Base-by-base conservation (phyloP, 768 basidiomycete genomes). In the Sporobolomyces phaffii region DNA sequence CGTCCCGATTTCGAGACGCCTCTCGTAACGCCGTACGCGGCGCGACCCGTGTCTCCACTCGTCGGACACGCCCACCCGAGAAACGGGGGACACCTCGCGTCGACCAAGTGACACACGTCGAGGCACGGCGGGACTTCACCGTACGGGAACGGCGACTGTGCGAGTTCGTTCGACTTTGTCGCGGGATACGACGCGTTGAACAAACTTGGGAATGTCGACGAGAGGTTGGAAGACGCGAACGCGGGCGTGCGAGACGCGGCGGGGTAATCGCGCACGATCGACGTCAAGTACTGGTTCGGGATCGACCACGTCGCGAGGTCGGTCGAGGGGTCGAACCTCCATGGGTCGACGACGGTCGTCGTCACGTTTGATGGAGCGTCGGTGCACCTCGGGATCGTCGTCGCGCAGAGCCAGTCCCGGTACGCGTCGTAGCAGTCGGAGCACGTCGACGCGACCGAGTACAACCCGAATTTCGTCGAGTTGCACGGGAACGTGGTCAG, bases 401-500 rank as follows among this genome's bases (percentile, higher is more conserved):
- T 78, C 26, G 84, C 76, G 77, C 91, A 93, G 38, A 88, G 82
- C 89, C 89, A 93, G 38, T 79, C 80, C 38, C 87, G 82, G 76
- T 92, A 93, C 28, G 84, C 84, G 26, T 77, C 77, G 68, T 86
- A 83, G 73, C 90, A 92, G 75, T 88, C 86, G 18, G 83, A 81
- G 74, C 91, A 93, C 5, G 84, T 83, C 31, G 88, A 84, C 26
- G 91, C 77, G 0, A 87, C 87, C 9, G 88, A 90, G 78, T 90
- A 93, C 60, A 80, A 74, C 74, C 91, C 89, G 33, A 88, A 83
- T 22, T 34, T 24, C 14, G 51, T 48, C 11, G 34, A 48, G 66
- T 88, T 88, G 75, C 91, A 92, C 1, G 89, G 83, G 66, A 86
- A 84, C 5, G 87, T 87, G 36, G 83, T 81, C 13, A 93, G 83